Conservation (phyloP, 148 eudicot genomes). For the Beta vulgaris region DNA sequence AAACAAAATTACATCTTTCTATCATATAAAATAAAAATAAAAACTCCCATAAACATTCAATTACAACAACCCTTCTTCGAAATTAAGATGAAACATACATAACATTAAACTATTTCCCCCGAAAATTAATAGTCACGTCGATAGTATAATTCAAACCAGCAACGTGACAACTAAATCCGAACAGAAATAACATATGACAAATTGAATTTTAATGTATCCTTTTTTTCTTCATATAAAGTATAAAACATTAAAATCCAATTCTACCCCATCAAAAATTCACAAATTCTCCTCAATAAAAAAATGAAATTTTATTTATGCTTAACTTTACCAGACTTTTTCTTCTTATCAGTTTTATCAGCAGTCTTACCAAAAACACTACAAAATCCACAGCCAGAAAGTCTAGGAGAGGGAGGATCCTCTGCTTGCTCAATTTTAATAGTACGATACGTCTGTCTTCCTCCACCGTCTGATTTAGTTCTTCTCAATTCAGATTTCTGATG, state of each 20-base stretch:
- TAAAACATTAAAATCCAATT: not conserved
- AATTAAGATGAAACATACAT: not conserved
- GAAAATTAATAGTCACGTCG: too few species aligned
- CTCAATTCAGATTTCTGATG: conserved; percentile 19
- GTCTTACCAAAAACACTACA: conserved; percentile 49
- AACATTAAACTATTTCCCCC: too few species aligned
- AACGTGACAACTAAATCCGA: too few species aligned
- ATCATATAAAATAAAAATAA: not conserved
- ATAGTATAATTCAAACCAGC: too few species aligned
- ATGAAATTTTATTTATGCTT: conserved; percentile 8
- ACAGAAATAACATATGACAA: too few species aligned
- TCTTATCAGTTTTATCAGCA: conserved; percentile 9
- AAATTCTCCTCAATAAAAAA: not conserved
- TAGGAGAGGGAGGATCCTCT: conserved; percentile 80
- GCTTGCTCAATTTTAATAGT: conserved; percentile 44
- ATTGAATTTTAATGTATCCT: conserved; percentile 1
- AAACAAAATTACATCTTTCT: conserved; percentile 15
- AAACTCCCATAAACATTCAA: conserved; percentile 13
- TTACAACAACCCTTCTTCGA: not conserved
- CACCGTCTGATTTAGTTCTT: conserved; percentile 33
- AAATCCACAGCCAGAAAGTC: conserved; percentile 56
- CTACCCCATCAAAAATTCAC: not conserved
- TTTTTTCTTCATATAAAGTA: not conserved
- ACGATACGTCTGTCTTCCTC: conserved; percentile 19
- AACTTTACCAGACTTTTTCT: conserved; percentile 26